Conservation (phyloP, 306 rosid species). For the Spatholobus suberectus region DNA sequence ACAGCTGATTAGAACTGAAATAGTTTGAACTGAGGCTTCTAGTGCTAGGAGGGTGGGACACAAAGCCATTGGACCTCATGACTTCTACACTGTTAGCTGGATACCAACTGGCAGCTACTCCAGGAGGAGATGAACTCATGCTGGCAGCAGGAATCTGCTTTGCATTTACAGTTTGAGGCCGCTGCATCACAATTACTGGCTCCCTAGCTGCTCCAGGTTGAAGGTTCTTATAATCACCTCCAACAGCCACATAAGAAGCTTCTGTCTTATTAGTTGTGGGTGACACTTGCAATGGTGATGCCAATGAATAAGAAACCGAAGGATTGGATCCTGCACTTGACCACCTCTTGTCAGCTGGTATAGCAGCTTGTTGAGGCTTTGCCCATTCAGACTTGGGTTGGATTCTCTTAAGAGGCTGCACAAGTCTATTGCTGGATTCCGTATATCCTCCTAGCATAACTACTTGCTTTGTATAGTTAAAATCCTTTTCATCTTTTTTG, state of each 20-base stretch:
- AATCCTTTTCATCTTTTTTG: conserved; percentile 71
- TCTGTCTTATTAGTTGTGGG: conserved; percentile 65
- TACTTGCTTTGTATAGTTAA: conserved; percentile 69
- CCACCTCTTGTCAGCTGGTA: conserved; percentile 73
- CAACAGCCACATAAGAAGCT: conserved; percentile 57
- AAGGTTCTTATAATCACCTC: conserved; percentile 66
- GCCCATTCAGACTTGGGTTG: conserved; percentile 81
- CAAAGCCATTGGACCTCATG: conserved; percentile 61
- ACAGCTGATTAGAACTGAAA: conserved; percentile 63
- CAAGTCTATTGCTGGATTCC: conserved; percentile 58
- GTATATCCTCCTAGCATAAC: conserved; percentile 50
- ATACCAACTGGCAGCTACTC: conserved; percentile 63
- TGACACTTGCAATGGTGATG: conserved; percentile 65
- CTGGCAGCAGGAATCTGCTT: conserved; percentile 58
- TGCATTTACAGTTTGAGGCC: conserved; percentile 69
- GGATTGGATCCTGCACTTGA: conserved; percentile 59
- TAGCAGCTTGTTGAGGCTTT: conserved; percentile 59
- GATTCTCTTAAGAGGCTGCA: conserved; percentile 66
- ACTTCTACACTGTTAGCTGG: conserved; percentile 60
- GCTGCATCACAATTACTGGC: conserved; percentile 75
- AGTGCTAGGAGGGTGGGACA: conserved; percentile 59
- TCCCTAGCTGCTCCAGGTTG: conserved; percentile 74
- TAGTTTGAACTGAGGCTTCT: conserved; percentile 60
- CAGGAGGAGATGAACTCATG: conserved; percentile 74
- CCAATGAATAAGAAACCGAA: conserved; percentile 66